Conservation (phyloP, 805 yeast genomes). For the Starmerella sp. region DNA sequence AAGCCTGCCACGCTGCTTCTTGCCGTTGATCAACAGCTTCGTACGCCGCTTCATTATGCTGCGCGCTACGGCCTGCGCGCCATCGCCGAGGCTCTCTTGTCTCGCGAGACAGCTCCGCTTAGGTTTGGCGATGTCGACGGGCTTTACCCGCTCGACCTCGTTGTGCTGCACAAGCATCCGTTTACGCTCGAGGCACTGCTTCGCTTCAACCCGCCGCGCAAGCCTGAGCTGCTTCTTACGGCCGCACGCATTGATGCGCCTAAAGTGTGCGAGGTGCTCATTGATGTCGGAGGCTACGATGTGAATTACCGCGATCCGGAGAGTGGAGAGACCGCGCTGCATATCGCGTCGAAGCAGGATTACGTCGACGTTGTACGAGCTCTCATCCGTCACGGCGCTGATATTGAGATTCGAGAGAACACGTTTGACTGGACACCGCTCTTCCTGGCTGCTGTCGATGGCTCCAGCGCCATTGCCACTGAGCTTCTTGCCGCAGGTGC, state of each 20-base stretch:
- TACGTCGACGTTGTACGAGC: conserved; percentile 43
- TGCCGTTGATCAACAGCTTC: conserved; percentile 59
- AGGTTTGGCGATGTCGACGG: conserved; percentile 52
- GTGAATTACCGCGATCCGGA: conserved; percentile 50
- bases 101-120: conserved; percentile 21
- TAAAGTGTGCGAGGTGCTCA: conserved; percentile 42
- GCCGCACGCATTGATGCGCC: conserved; percentile 59
- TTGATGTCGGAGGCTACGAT: conserved; percentile 40
- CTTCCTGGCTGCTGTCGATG: conserved; percentile 83
- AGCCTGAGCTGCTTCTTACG: conserved; percentile 38
- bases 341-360: conserved; percentile 62
- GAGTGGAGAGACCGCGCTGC: conserved; percentile 63
- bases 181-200: conserved; percentile 54
- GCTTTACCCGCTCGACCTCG: conserved; percentile 70
- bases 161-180: conserved; percentile 76
- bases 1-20: conserved; percentile 30
- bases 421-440: conserved; percentile 93
- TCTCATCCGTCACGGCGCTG: conserved; percentile 50
- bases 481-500: conserved; percentile 46
- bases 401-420: conserved; percentile 62
- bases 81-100: conserved; percentile 47
- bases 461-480: conserved; percentile 47
- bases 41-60: conserved; percentile 85
- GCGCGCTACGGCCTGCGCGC: conserved; percentile 73
- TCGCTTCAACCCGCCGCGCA: conserved; percentile 24